Evolutionary conservation across 352 stramenopile genomes (phyloP).

Genomic region (Globisporangium splendens): DNA sequence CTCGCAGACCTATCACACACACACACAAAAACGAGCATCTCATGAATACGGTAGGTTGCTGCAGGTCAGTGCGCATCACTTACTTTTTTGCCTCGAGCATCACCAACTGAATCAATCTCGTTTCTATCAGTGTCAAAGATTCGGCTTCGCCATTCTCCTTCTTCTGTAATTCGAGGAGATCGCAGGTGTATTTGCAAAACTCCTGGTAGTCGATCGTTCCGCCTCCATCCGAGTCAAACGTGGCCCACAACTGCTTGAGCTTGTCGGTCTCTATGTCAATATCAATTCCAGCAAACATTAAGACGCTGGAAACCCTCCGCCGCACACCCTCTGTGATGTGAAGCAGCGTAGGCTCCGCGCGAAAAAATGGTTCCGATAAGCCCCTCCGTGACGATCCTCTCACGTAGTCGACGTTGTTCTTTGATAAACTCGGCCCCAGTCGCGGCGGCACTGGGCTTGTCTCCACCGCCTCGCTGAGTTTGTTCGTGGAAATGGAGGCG

Average conservation of each 20-base stretch:
- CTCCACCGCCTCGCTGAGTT: background rate
- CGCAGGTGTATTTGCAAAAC: conserved; percentile 40
- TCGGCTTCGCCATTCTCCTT: conserved; percentile 22
- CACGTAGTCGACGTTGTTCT: background rate
- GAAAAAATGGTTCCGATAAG: background rate
- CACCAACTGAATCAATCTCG: conserved; percentile 33
- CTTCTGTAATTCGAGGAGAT: conserved; percentile 29
- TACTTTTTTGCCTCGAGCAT: conserved; percentile 28
- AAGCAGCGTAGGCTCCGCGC: background rate
- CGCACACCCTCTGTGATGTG: conserved; percentile 17
- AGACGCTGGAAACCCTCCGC: conserved; percentile 20
- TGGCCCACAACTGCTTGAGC: conserved; percentile 33
- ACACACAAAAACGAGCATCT: background rate
- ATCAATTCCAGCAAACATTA: conserved; percentile 33
- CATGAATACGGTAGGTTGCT: background rate
- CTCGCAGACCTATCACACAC: conserved; percentile 5
- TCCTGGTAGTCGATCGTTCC: conserved; percentile 42
- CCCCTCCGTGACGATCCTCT: background rate
- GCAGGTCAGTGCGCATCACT: background rate
- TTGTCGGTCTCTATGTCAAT: conserved; percentile 28
- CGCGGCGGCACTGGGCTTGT: background rate
- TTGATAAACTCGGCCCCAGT: background rate
- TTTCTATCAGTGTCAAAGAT: conserved; percentile 24
- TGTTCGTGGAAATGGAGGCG: background rate
- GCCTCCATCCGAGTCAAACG: conserved; percentile 39